Evolutionary conservation across 2,329 filamentous ascomycete genomes (phyloP).

Genomic region (Sphaerostilbella broomeana): DNA sequence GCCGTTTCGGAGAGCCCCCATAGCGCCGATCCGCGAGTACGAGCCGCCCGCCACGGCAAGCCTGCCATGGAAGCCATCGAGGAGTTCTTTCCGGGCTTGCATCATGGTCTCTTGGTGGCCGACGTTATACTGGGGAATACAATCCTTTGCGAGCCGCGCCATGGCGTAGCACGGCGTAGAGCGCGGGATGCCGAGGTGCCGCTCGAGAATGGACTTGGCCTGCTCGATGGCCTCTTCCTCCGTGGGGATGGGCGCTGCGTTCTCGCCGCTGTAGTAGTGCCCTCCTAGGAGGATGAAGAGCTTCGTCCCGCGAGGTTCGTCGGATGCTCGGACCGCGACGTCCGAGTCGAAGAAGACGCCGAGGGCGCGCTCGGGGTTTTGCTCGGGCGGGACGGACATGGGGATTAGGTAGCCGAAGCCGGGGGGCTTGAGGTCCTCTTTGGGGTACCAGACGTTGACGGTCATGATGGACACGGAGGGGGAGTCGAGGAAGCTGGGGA

Average conservation of each 20-base stretch:
- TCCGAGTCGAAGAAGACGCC: constrained; percentile 91
- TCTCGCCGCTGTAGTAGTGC: constrained; percentile 68
- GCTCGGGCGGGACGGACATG: constrained; percentile 57
- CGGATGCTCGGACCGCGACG: constrained; percentile 41
- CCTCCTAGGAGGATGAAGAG: constrained; percentile 93
- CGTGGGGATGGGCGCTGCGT: constrained; percentile 40
- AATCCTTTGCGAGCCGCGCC: constrained; percentile 56
- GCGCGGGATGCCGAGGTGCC: constrained; percentile 64
- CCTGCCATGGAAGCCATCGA: constrained; percentile 50
- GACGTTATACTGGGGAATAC: constrained; percentile 85
- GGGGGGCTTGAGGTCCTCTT: constrained; percentile 53
- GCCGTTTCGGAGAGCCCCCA: constrained; percentile 43
- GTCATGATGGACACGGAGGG: constrained; percentile 79
- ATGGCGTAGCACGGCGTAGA: constrained; percentile 54
- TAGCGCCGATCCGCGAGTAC: constrained; percentile 46
- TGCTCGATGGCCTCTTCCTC: constrained; percentile 60
- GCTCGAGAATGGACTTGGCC: constrained; percentile 61
- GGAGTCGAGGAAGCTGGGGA: constrained; percentile 46
- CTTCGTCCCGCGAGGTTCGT: constrained; percentile 64
- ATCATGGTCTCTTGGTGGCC: constrained; percentile 63
- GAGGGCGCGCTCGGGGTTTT: constrained; percentile 77
- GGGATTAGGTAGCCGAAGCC: constrained; percentile 95
- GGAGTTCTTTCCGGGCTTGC: constrained; percentile 48
- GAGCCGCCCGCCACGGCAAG: constrained; percentile 58
- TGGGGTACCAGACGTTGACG: constrained; percentile 79